Evolutionary conservation across 768 basidiomycete species (phyloP).

Genomic region (Boletus barrowsii): DNA sequence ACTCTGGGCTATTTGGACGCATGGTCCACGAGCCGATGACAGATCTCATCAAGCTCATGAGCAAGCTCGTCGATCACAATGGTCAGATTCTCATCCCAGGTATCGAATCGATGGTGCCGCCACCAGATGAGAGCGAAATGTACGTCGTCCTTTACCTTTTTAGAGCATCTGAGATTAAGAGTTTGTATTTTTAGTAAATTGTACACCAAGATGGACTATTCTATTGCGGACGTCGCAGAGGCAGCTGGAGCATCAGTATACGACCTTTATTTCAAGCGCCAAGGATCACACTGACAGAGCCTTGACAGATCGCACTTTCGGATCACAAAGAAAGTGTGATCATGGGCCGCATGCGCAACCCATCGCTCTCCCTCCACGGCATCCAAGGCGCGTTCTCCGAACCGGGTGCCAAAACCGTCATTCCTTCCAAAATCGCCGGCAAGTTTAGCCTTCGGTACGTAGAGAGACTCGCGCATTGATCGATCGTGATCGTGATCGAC

Average conservation of each 20-base stretch:
- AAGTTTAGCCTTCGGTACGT: constrained; percentile 91
- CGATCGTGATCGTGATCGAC: neutral
- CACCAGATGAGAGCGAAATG: constrained; percentile 71
- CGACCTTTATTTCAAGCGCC: neutral
- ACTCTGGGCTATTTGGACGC: constrained; percentile 84
- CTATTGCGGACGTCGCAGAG: constrained; percentile 66
- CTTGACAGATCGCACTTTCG: constrained; percentile 56
- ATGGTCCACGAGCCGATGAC: constrained; percentile 93
- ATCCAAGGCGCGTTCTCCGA: constrained; percentile 93
- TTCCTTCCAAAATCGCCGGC: constrained; percentile 82
- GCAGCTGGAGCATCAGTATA: constrained; percentile 60
- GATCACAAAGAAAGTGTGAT: constrained; percentile 74
- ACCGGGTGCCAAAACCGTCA: constrained; percentile 82
- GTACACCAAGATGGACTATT: constrained; percentile 74
- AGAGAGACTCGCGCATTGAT: neutral
- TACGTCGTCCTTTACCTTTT: constrained; percentile 27
- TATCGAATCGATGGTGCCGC: constrained; percentile 78
- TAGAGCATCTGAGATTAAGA: neutral
- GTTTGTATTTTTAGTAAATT: constrained; percentile 43
- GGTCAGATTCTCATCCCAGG: constrained; percentile 91
- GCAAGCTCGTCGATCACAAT: constrained; percentile 72
- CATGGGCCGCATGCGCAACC: constrained; percentile 92
- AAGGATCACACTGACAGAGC: neutral
- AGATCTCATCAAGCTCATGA: constrained; percentile 80
- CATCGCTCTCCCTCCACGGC: constrained; percentile 88